Percentiles rank a stretch among this genome's conserved stretches.
phyloP scores from a whole-genome alignment of 495 filamentous ascomycete species.

The Penicillium subrubescens region DNA sequence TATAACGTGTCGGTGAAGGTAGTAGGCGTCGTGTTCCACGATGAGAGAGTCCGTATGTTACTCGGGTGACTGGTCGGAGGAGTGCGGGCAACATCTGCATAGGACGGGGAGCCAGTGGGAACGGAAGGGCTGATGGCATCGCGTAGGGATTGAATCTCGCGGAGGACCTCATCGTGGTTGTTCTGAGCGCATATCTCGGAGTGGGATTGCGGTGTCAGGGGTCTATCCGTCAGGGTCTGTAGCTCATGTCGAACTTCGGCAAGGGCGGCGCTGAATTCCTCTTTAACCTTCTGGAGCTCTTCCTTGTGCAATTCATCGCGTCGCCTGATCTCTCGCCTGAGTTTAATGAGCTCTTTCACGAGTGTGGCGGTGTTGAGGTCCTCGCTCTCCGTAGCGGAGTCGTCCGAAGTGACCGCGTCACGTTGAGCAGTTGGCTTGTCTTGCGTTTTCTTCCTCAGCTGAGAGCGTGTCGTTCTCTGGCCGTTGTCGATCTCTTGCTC shows the following conservation, averaged over 20 bases:
- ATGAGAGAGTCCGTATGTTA: slow-evolving; percentile 20
- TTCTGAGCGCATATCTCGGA: slow-evolving; percentile 13
- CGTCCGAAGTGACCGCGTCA: slow-evolving; percentile 17
- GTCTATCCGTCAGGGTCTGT: slow-evolving; percentile 16
- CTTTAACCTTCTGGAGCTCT: slow-evolving; percentile 24
- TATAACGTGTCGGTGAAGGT: slow-evolving; percentile 26
- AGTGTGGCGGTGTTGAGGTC: slow-evolving; percentile 11
- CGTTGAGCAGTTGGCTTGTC: slow-evolving; percentile 19
- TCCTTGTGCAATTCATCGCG: slow-evolving; percentile 25
- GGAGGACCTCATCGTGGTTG: slow-evolving; percentile 20
- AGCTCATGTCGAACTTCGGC: slow-evolving; percentile 14
- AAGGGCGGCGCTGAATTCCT: slow-evolving; percentile 20
- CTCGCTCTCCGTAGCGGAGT: slow-evolving; percentile 24
- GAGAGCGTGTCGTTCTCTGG: neutral
- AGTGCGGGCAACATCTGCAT: slow-evolving; percentile 26
- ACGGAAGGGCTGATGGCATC: slow-evolving; percentile 16
- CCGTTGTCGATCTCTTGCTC: slow-evolving; percentile 9
- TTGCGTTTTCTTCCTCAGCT: neutral
- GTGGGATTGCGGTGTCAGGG: slow-evolving; percentile 10
- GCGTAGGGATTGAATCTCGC: slow-evolving; percentile 24
- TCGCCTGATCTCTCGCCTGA: slow-evolving; percentile 26
- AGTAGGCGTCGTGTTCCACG: slow-evolving; percentile 9
- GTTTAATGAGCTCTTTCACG: slow-evolving; percentile 23
- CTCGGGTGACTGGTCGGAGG: slow-evolving; percentile 23
- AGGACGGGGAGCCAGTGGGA: slow-evolving; percentile 1